phyloP scores from a whole-genome alignment of 306 rosid genomes.

The Cucurbita argyrosperma region DNA sequence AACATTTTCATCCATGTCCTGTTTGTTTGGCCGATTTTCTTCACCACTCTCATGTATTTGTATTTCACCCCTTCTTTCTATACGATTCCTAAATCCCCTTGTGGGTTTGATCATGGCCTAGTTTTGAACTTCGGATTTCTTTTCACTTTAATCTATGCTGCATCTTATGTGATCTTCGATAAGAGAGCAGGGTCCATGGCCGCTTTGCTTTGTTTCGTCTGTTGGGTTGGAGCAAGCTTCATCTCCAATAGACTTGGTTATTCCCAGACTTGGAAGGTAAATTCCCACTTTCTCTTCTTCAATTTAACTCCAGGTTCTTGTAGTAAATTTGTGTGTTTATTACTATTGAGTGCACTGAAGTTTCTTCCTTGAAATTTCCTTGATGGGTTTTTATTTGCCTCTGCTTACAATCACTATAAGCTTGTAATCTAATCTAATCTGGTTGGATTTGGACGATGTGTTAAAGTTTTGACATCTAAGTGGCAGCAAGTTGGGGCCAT shows the following conservation, averaged over 20 bases:
- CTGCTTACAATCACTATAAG: not conserved
- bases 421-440: not conserved
- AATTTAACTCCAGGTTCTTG: not conserved
- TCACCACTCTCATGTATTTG: slow-evolving; percentile 36
- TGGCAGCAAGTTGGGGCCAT: not conserved
- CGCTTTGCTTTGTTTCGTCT: slow-evolving; percentile 42
- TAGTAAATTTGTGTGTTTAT: not conserved
- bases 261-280: slow-evolving; percentile 60
- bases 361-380: not conserved
- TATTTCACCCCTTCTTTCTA: slow-evolving; percentile 51
- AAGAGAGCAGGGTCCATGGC: slow-evolving; percentile 58
- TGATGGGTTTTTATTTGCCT: not conserved
- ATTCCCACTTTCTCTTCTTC: not conserved
- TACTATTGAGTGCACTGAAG: not conserved
- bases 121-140: slow-evolving; percentile 50
- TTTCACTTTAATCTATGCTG: slow-evolving; percentile 27
- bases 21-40: slow-evolving; percentile 73
- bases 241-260: slow-evolving; percentile 37
- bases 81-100: slow-evolving; percentile 11
- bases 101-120: slow-evolving; percentile 20
- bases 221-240: slow-evolving; percentile 48
- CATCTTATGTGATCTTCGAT: slow-evolving; percentile 45
- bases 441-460: not conserved
- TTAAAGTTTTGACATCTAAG: not conserved
- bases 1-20: slow-evolving; percentile 46